phyloP scores from a whole-genome alignment of 371 early-diverging fungal species.

The Mucor racemosus region DNA sequence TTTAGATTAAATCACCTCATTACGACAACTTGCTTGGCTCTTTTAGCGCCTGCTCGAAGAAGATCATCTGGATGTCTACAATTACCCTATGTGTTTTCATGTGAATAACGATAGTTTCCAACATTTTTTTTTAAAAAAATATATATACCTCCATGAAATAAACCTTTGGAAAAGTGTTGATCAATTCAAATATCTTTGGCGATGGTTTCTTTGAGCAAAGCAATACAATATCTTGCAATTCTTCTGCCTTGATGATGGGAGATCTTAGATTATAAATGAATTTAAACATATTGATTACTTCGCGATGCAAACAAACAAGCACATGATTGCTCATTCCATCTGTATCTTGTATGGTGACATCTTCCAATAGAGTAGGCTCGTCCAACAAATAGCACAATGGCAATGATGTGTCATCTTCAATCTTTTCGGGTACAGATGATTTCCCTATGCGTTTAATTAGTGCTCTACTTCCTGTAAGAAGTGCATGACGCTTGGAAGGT shows the following conservation, averaged over 20 bases:
- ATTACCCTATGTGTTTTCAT: constrained; percentile 41
- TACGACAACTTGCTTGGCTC: constrained; percentile 60
- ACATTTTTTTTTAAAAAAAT: no score
- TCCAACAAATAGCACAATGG: constrained; percentile 58
- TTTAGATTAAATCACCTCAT: constrained; percentile 44
- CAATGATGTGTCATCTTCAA: constrained; percentile 31
- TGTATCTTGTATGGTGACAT: constrained; percentile 38
- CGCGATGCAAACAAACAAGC: constrained; percentile 51
- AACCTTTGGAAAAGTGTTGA: constrained; percentile 57
- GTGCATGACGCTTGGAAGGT: constrained; percentile 18
- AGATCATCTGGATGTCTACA: constrained; percentile 64
- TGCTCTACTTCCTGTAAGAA: constrained; percentile 30
- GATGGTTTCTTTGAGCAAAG: constrained; percentile 51
- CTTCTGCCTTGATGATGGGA: constrained; percentile 39
- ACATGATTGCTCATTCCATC: constrained; percentile 43
- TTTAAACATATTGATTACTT: constrained; percentile 50
- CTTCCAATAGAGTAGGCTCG: constrained; percentile 35
- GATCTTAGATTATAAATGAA: constrained; percentile 54
- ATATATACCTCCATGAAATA: constrained; percentile 54
- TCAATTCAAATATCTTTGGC: constrained; percentile 44
- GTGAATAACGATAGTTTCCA: neutral
- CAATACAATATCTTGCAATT: constrained; percentile 60
- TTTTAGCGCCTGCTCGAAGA: constrained; percentile 56
- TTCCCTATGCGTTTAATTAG: constrained; percentile 24
- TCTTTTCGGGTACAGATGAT: constrained; percentile 18